Evolutionary conservation across 768 basidiomycete species (phyloP).

Genomic region (Phanerodontia chrysosporium): DNA sequence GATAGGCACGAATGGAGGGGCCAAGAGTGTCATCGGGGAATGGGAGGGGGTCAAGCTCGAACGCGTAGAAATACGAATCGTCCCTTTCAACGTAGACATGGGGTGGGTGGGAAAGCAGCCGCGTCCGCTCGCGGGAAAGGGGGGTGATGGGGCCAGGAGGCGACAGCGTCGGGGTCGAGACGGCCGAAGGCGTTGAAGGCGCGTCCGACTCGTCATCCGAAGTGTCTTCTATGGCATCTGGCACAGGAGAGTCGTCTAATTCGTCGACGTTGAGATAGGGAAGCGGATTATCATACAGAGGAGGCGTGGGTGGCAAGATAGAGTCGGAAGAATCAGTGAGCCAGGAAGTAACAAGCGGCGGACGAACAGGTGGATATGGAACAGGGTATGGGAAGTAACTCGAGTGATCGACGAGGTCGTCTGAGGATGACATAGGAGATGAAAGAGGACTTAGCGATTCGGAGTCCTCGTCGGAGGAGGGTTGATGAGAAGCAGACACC

Average conservation of each 20-base stretch:
- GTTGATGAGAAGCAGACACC: slow-evolving; percentile 6
- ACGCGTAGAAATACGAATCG: slow-evolving; percentile 58
- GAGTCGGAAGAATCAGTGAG: slow-evolving; percentile 44
- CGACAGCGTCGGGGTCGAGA: slow-evolving; percentile 53
- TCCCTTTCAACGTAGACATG: slow-evolving; percentile 62
- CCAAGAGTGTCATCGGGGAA: slow-evolving; percentile 49
- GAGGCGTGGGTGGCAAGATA: slow-evolving; percentile 28
- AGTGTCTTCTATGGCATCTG: slow-evolving; percentile 79
- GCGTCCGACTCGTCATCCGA: slow-evolving; percentile 84
- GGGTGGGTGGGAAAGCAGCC: slow-evolving; percentile 41
- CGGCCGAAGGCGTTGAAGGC: slow-evolving; percentile 57
- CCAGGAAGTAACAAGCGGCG: slow-evolving; percentile 52
- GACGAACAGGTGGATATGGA: slow-evolving; percentile 61
- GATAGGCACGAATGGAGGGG: slow-evolving; percentile 27
- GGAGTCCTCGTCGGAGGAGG: slow-evolving; percentile 62
- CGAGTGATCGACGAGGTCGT: slow-evolving; percentile 59
- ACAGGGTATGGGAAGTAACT: slow-evolving; percentile 49
- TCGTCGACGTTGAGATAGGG: slow-evolving; percentile 63
- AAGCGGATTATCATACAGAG: slow-evolving; percentile 48
- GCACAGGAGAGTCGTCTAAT: slow-evolving; percentile 64
- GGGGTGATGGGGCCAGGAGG: slow-evolving; percentile 49
- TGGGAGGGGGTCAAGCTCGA: slow-evolving; percentile 69
- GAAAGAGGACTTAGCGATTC: slow-evolving; percentile 52
- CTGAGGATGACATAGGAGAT: slow-evolving; percentile 75
- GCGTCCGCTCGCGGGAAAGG: slow-evolving; percentile 46